Percentiles rank a stretch among this genome's conserved stretches.
Evolutionary conservation across 805 yeast genomes (phyloP).

Genomic region (Candida mattraensis): DNA sequence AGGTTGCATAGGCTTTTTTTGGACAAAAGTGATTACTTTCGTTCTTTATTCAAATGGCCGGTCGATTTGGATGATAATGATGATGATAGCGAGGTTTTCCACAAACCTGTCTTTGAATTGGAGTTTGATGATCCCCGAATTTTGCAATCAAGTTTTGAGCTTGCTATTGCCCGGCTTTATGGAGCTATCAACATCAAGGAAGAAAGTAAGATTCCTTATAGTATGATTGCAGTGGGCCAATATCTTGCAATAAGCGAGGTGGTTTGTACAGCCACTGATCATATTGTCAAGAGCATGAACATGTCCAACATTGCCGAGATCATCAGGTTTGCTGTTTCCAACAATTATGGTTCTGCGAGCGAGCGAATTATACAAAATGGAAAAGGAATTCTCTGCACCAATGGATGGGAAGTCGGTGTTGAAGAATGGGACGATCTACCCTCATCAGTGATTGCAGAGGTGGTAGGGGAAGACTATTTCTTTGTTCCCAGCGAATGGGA

Average conservation of each 20-base stretch:
- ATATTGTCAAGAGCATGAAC: slow-evolving; percentile 35
- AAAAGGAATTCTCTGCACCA: slow-evolving; percentile 44
- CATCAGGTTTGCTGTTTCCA: slow-evolving; percentile 42
- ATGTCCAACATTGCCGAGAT: slow-evolving; percentile 38
- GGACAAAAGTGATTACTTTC: slow-evolving; percentile 47
- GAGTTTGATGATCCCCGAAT: slow-evolving; percentile 43
- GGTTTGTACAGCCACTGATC: slow-evolving; percentile 44
- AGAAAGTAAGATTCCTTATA: slow-evolving; percentile 38
- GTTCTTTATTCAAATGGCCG: slow-evolving; percentile 47
- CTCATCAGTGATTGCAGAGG: slow-evolving; percentile 39
- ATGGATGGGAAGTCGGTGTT: slow-evolving; percentile 50
- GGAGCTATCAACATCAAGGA: slow-evolving; percentile 39
- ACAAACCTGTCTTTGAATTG: slow-evolving; percentile 24
- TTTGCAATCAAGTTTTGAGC: slow-evolving; percentile 47
- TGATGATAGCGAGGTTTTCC: slow-evolving; percentile 7
- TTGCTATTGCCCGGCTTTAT: slow-evolving; percentile 47
- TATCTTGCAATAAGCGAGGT: slow-evolving; percentile 46
- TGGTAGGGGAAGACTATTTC: slow-evolving; percentile 49
- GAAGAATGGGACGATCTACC: slow-evolving; percentile 51
- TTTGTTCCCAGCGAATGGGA: slow-evolving; percentile 59
- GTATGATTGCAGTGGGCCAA: slow-evolving; percentile 50
- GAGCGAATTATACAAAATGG: slow-evolving; percentile 45
- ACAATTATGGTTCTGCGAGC: slow-evolving; percentile 47
- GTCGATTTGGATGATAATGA: slow-evolving; percentile 8
- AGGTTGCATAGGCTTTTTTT: slow-evolving; percentile 47